These are phyloP conservation scores for Entophlyctis helioformis DNA, from an alignment of 192 early-diverging fungal genomes.

Conservation along the genomic window DNA sequence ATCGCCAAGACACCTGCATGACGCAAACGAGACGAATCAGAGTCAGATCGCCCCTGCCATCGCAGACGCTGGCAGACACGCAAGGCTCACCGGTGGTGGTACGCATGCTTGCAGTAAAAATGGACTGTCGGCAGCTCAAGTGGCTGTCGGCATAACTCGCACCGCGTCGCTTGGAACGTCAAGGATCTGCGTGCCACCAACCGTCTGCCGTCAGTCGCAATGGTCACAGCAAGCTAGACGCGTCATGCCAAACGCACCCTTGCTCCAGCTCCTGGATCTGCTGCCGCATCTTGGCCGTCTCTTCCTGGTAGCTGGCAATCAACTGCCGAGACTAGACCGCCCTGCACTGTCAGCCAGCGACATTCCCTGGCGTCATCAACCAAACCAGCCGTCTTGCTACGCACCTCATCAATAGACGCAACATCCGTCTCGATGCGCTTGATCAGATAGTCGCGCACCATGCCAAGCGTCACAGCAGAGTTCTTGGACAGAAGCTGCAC, in stretches of 20 bases:
- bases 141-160: constrained; percentile 27
- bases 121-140: constrained; percentile 86
- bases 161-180: constrained; percentile 34
- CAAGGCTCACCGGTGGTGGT: constrained; percentile 62
- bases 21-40: no score
- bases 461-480: constrained; percentile 73
- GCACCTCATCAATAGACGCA: constrained; percentile 44
- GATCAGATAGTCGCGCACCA: constrained; percentile 75
- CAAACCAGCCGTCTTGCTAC: background rate
- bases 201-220: no score
- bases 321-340: no score
- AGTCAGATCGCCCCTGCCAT: no score
- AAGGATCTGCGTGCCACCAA: constrained; percentile 12
- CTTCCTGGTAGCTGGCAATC: constrained; percentile 55
- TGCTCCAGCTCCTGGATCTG: constrained; percentile 77
- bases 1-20: constrained; percentile 32
- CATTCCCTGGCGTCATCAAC: background rate
- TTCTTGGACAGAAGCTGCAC: constrained; percentile 72
- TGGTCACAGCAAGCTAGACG: no score
- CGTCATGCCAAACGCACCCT: constrained; percentile 21
- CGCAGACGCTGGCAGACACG: no score
- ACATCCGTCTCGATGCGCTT: constrained; percentile 62
- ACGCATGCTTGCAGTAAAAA: constrained; percentile 92
- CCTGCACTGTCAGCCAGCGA: background rate
- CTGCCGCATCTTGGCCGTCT: constrained; percentile 59